Evolutionary conservation across 495 filamentous ascomycete genomes (phyloP).

Genomic region (Antarctomyces pellizariae): DNA sequence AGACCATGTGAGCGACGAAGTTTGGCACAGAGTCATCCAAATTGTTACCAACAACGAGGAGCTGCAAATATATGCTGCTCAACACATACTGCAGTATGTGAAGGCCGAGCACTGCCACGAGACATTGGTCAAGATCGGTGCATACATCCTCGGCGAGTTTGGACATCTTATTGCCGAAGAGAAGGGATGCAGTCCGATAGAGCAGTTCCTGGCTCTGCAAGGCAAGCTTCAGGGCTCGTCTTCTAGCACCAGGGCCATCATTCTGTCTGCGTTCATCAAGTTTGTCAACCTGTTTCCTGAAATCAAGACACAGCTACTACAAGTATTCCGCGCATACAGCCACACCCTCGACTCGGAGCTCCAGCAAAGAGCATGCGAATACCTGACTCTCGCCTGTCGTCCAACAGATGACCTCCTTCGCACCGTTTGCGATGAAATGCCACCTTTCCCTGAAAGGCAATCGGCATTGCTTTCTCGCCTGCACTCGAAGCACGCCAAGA

Average conservation of each 20-base stretch:
- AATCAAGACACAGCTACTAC: slow-evolving; percentile 84
- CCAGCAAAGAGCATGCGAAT: slow-evolving; percentile 93
- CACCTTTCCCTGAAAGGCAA: slow-evolving; percentile 84
- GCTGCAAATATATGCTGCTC: slow-evolving; percentile 85
- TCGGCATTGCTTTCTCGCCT: slow-evolving; percentile 80
- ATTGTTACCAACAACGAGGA: slow-evolving; percentile 99
- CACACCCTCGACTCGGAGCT: slow-evolving; percentile 88
- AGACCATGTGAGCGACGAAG: slow-evolving; percentile 96
- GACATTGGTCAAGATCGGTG: slow-evolving; percentile 91
- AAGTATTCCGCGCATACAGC: slow-evolving; percentile 79
- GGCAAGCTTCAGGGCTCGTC: slow-evolving; percentile 77
- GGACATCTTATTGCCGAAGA: slow-evolving; percentile 96
- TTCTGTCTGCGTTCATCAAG: slow-evolving; percentile 87
- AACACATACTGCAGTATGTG: slow-evolving; percentile 71
- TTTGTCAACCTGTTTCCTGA: slow-evolving; percentile 97
- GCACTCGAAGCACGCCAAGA: slow-evolving; percentile 77
- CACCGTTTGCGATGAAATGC: slow-evolving; percentile 97
- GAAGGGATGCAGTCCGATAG: slow-evolving; percentile 80
- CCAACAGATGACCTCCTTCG: slow-evolving; percentile 81
- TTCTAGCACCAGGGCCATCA: slow-evolving; percentile 73
- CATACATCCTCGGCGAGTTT: slow-evolving; percentile 88
- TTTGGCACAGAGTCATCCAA: slow-evolving; percentile 97
- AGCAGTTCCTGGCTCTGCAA: slow-evolving; percentile 87
- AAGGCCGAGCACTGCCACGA: slow-evolving; percentile 88
- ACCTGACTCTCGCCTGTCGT: slow-evolving; percentile 64